Evolutionary conservation across 805 yeast genomes (phyloP), one percentile per base, ranked within the genome.

Genomic region (Naumovozyma dairenensis): DNA sequence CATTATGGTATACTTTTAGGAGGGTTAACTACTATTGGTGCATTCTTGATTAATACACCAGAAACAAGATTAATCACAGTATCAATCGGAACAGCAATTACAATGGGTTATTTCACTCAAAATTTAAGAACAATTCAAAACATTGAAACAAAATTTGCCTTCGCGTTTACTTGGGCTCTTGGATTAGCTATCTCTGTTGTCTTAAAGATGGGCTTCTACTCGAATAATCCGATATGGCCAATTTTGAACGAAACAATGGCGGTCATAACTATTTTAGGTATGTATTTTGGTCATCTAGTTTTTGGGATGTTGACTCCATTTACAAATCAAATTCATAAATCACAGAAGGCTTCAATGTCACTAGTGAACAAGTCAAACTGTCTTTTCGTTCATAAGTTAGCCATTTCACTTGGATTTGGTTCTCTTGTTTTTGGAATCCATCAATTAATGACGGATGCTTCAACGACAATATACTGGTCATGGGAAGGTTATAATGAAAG

Each of bases 211-310:
- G 72, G 79, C 7, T 72, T 69, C 47, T 80, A 72, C 60, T 75
- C 97, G 2, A 87, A 87, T 53, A 92, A 92, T 54, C 98, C 98
- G 25, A 65, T 86, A 31, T 92, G 98, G 98, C 94, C 97, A 19
- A 80, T 87, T 32, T 78, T 92, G 87, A 78, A 86, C 54, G 67
- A 67, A 13, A 71, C 65, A 9, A 86, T 83, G 46, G 96, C 96
- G 14, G 98, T 98, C 10, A 74, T 74, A 67, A 89, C 89, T 57
- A 66, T 65, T 33, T 59, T 74, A 20, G 95, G 93, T 16, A 31
- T 54, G n/a, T 27, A 44, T 10, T 28, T 54, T 2, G 45, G 42
- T n/a, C n/a, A n/a, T n/a, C 46, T 77, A 4, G 42, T 70, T 7
- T 69, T 75, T 25, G 86, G 89, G 3, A 45, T 73, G n/a, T 63